Conservation (phyloP, 2,329 filamentous ascomycete species). For the Pestalotiopsis sp. region DNA sequence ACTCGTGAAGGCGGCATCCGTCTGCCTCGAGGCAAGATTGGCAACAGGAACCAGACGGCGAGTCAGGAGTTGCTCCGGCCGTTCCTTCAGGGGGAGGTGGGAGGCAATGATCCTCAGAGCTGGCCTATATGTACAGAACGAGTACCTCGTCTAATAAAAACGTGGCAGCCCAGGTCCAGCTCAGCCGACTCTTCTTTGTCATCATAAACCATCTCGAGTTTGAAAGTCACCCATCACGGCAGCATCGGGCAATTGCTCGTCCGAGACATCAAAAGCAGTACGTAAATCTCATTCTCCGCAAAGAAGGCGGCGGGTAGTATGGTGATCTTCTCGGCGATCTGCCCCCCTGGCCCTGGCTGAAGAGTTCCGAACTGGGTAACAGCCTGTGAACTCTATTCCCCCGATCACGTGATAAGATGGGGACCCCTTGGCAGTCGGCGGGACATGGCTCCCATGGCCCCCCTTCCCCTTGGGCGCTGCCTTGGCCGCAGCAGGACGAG, state of each 20-base stretch:
- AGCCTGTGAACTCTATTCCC: background rate
- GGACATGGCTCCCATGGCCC: background rate
- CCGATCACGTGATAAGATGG: background rate
- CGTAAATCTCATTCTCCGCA: background rate
- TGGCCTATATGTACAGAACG: too few relatives aligned
- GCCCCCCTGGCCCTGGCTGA: background rate
- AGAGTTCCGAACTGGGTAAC: background rate
- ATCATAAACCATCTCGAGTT: too few relatives aligned
- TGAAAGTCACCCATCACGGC: too few relatives aligned
- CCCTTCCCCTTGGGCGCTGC: background rate
- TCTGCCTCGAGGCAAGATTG: background rate
- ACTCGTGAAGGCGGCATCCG: background rate
- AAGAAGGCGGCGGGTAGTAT: background rate
- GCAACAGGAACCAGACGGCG: background rate
- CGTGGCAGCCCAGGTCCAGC: too few relatives aligned
- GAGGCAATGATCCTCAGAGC: too few relatives aligned
- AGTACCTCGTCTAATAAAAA: too few relatives aligned
- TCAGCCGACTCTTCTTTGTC: too few relatives aligned
- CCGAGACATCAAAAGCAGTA: too few relatives aligned
- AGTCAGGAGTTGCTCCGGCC: background rate
- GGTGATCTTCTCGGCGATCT: background rate
- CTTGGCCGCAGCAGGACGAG: background rate
- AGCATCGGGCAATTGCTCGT: too few relatives aligned
- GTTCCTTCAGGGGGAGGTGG: background rate
- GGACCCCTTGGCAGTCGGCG: background rate